Conservation (phyloP, 164 flowering plant genomes). For the Houttuynia cordata region DNA sequence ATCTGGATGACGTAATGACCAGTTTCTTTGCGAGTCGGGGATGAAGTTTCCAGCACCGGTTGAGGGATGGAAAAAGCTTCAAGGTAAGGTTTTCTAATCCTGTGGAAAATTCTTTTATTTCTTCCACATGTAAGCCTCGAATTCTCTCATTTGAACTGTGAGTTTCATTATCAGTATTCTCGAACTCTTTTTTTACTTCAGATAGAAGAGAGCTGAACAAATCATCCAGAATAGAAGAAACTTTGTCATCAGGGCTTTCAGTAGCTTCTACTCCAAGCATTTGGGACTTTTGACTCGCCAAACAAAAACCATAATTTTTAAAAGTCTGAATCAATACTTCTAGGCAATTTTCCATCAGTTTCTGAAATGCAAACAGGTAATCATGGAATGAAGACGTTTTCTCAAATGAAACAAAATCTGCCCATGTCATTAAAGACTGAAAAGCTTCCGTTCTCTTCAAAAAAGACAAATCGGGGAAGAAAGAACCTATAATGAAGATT, state of each 20-base stretch:
- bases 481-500: conserved; percentile 51
- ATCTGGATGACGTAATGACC: conserved; percentile 32
- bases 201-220: conserved; percentile 6
- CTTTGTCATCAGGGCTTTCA: conserved; percentile 7
- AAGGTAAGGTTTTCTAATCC: conserved; percentile 38
- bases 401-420: conserved; percentile 51
- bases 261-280: conserved; percentile 14
- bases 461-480: conserved; percentile 62
- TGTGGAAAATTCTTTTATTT: conserved; percentile 29
- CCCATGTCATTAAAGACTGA: conserved; percentile 38
- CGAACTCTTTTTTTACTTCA: conserved; percentile 15
- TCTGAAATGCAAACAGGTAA: conserved; percentile 67
- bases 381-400: conserved; percentile 46
- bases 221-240: conserved; percentile 25
- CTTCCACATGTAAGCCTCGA: conserved; percentile 23
- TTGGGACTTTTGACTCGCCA: conserved; percentile 24
- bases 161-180: conserved; percentile 10
- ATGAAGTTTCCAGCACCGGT: conserved; percentile 71
- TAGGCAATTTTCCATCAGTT: conserved; percentile 46
- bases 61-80: conserved; percentile 49
- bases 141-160: conserved; percentile 4
- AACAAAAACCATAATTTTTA: conserved; percentile 20
- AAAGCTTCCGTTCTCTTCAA: conserved; percentile 37
- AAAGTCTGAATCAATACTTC: conserved; percentile 28
- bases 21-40: conserved; percentile 52